phyloP scores from a whole-genome alignment of 2,329 filamentous ascomycete genomes.

The Xylaria sp. region DNA sequence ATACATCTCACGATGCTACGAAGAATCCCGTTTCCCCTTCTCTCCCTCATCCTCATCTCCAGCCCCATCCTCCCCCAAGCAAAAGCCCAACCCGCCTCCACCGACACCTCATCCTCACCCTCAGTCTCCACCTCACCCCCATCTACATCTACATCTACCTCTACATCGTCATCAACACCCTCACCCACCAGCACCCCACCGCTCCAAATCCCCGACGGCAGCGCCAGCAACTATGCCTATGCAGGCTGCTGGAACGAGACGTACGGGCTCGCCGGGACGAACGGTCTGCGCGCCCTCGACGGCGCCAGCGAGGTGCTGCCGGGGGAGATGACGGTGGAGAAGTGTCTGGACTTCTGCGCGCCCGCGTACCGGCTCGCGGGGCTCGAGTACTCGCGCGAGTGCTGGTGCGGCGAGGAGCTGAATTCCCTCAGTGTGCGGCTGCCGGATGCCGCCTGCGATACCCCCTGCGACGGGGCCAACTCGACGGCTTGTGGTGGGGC shows the following conservation, averaged over 20 bases:
- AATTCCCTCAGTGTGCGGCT: conserved; percentile 59
- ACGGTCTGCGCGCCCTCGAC: conserved; percentile 57
- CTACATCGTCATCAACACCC: not conserved
- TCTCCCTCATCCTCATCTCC: conserved; percentile 7
- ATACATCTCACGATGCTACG: conserved; percentile 14
- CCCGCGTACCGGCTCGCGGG: conserved; percentile 62
- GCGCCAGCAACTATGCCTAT: conserved; percentile 57
- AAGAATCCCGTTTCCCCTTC: conserved; percentile 4
- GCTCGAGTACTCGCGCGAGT: conserved; percentile 67
- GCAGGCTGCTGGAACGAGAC: conserved; percentile 71
- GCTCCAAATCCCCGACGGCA: conserved; percentile 27
- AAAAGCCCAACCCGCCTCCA: conserved; percentile 9
- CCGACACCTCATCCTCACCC: not conserved
- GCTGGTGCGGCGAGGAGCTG: conserved; percentile 68
- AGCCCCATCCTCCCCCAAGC: conserved; percentile 8
- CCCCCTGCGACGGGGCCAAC: conserved; percentile 65
- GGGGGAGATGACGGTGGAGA: conserved; percentile 62
- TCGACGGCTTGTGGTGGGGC: conserved; percentile 65
- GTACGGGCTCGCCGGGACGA: conserved; percentile 55
- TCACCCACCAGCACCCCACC: not conserved
- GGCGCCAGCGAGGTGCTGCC: conserved; percentile 54
- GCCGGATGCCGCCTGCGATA: conserved; percentile 60
- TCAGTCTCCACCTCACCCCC: not conserved
- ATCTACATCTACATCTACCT: conserved; percentile 5
- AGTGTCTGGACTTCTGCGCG: conserved; percentile 63